Base-by-base conservation (phyloP, 2,329 filamentous ascomycete genomes). In the Penicillium sp. region DNA sequence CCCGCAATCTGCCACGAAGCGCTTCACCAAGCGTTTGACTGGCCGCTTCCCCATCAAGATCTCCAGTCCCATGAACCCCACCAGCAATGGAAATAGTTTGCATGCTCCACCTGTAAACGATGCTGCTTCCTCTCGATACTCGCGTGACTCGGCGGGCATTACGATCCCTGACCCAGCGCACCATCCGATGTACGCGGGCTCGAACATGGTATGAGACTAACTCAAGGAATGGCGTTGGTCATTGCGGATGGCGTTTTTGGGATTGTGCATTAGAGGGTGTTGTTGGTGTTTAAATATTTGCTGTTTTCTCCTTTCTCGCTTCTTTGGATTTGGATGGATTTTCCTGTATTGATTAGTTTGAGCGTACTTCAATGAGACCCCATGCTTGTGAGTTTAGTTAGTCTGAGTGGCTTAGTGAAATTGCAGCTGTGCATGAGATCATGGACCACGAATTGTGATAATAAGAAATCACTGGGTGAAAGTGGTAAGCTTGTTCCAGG, bases 81-180 rank as follows among this genome's bases (percentile, higher is more conserved):
- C 49, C 39, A 39, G 25, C 37, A 56, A 54, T 25, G 48, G 41
- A 15, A 55, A 47, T n/a, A 58, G 17, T 10, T 17, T 48, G 14
- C 47, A 54, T 5, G 47, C 52, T 2, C 52, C 56, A 1, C 20
- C 77, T 79, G 81, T 69, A 76, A 71, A 69, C 31, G 68, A 71
- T 54, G 64, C 68, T 8, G 68, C 72, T 14, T 73, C 72, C 39
- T 73, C 81, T 34, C 82, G 83, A 65, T 81, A 73, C 62, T 71
- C 72, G 11, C 63, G 68, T 34, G 72, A 76, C 54, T 68, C 75
- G 34, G 63, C 72, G 35, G 72, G 74, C 5, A 54, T 86, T 42
- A 76, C 82, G 50, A 77, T 81, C 65, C 86, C 86, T 2, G 80
- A 87, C 65, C 73, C 84, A 55, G 83, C 84, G 3, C 79, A 86